These are phyloP conservation scores for Clarkia xantiana DNA, from an alignment of 345 rosid species.

Conservation along the genomic window DNA sequence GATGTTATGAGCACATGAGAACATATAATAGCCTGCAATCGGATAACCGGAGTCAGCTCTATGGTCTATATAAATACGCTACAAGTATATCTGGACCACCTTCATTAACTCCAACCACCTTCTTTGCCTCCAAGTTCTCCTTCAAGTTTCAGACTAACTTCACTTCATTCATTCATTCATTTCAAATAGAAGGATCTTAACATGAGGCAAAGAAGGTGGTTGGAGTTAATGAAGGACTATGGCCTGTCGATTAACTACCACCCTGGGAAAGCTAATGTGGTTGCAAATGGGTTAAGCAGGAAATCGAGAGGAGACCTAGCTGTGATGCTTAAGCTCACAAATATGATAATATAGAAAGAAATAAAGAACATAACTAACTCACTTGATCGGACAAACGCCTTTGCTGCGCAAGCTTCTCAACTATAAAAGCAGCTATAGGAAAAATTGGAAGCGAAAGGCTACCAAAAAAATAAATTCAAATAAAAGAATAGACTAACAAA, in stretches of 20 bases:
- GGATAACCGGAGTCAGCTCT: constrained; percentile 8
- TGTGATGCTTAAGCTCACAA: too few relatives aligned
- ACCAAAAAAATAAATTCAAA: constrained; percentile 16
- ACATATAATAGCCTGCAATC: constrained; percentile 43
- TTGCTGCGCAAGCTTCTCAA: constrained; percentile 56
- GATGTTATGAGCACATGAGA: constrained; percentile 63
- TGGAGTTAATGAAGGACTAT: background rate
- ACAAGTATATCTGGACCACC: background rate
- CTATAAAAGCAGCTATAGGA: constrained; percentile 60
- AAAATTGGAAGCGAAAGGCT: constrained; percentile 80
- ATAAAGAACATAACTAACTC: constrained; percentile 20
- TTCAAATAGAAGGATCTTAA: background rate
- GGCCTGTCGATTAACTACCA: background rate
- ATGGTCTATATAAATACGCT: background rate
- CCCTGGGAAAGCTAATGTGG: background rate
- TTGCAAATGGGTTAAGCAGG: background rate
- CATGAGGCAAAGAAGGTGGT: background rate
- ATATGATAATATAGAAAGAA: too few relatives aligned
- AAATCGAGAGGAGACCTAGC: background rate
- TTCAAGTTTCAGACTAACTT: too few relatives aligned
- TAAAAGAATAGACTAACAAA: background rate
- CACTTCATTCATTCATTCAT: too few relatives aligned
- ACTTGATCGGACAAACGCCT: constrained; percentile 51
- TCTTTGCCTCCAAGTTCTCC: too few relatives aligned
- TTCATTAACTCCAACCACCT: too few relatives aligned